Conservation (phyloP, 2,329 filamentous ascomycete genomes). For the Waltergamsia citrina region DNA sequence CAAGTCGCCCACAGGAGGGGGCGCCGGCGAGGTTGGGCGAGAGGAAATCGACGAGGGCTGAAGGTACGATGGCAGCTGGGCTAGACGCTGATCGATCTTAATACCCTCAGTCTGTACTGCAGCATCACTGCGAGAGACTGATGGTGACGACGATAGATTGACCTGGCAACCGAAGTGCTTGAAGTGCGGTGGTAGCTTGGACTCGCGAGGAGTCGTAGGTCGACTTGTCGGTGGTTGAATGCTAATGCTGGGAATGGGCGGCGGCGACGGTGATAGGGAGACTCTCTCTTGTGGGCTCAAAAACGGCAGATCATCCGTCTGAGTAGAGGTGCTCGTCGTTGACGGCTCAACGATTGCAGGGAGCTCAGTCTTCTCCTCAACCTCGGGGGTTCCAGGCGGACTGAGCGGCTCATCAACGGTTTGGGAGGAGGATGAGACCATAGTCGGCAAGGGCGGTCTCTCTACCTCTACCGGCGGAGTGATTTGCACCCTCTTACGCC, state of each 20-base stretch:
- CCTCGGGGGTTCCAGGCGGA: slow-evolving; percentile 55
- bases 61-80: slow-evolving; percentile 66
- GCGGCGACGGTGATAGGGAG: slow-evolving; percentile 21
- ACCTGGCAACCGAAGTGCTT: slow-evolving; percentile 83
- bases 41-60: slow-evolving; percentile 68
- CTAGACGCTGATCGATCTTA: slow-evolving; percentile 66
- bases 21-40: slow-evolving; percentile 44
- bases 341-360: slow-evolving; percentile 20
- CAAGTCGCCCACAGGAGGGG: slow-evolving; percentile 14
- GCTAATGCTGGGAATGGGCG: slow-evolving; percentile 73
- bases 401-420: slow-evolving; percentile 53
- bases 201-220: slow-evolving; percentile 68
- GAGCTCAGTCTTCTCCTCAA: slow-evolving; percentile 29
- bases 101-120: slow-evolving; percentile 84
- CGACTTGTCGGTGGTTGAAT: slow-evolving; percentile 82
- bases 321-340: slow-evolving; percentile 50
- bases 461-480: slow-evolving; percentile 41
- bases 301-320: slow-evolving; percentile 35
- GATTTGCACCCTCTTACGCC: slow-evolving; percentile 57
- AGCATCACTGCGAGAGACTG: slow-evolving; percentile 18
- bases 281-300: neutral
- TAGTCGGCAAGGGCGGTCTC: slow-evolving; percentile 25
- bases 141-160: slow-evolving; percentile 15
- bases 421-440: slow-evolving; percentile 58
- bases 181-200: slow-evolving; percentile 67